Percentiles rank a stretch among this genome's conserved stretches.
Evolutionary conservation across 768 basidiomycete genomes (phyloP).

Genomic region (Lentinula guzmanii): DNA sequence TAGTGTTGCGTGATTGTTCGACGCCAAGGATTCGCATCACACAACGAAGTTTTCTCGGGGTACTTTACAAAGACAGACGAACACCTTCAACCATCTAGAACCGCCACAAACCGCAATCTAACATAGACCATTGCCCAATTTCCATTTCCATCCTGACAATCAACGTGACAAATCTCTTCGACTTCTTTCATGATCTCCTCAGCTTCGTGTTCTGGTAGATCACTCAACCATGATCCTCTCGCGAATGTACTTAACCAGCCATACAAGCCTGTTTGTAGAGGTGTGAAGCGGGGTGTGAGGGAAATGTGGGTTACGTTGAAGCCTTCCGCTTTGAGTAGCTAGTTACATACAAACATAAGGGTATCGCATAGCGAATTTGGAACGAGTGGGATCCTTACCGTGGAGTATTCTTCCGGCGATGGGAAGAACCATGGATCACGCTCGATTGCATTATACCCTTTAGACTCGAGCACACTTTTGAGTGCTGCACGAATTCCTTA

Average conservation of each 20-base stretch:
- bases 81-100: slow-evolving; percentile 8
- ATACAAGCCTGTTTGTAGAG: slow-evolving; percentile 41
- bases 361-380: background rate
- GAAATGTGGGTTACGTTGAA: slow-evolving; percentile 50
- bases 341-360: no score
- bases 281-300: slow-evolving; percentile 50
- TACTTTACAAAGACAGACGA: no score
- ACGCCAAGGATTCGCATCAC: no score
- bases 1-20: no score
- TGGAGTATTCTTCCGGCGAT: slow-evolving; percentile 56
- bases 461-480: slow-evolving; percentile 41
- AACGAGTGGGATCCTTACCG: slow-evolving; percentile 27
- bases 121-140: slow-evolving; percentile 73
- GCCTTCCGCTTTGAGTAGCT: slow-evolving; percentile 54
- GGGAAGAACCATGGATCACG: slow-evolving; percentile 88
- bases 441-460: slow-evolving; percentile 50
- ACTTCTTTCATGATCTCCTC: slow-evolving; percentile 59
- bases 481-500: slow-evolving; percentile 59
- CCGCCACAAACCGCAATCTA: slow-evolving; percentile 58
- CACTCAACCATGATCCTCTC: slow-evolving; percentile 51
- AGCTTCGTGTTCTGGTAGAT: slow-evolving; percentile 48
- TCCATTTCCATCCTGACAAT: slow-evolving; percentile 52
- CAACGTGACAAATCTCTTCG: slow-evolving; percentile 45
- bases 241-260: slow-evolving; percentile 71
- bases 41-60: no score